Evolutionary conservation across 257 asterid genomes (phyloP), one percentile per base, ranked within the genome.

Genomic region (Salvia rosmarinus): DNA sequence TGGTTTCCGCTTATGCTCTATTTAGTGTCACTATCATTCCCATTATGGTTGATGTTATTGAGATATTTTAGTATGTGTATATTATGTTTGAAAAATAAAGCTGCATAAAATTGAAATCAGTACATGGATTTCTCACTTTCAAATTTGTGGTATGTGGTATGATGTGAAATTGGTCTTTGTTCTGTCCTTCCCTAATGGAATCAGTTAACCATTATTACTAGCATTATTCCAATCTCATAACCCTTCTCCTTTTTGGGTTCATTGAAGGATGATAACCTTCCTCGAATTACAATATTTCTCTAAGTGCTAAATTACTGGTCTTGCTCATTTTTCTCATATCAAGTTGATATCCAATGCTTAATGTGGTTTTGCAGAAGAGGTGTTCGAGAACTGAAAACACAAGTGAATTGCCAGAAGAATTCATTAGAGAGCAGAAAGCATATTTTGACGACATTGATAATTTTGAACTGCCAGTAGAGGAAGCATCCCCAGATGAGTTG

Each of bases 361-460:
- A 63, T 50, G 52, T 80, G 67, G 28, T 77, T 82, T 25, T 72
- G 86, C 94, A 89, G 98, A 81, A 69, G 73, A 82, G 78, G 82
- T 20, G 71, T 77, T 13, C 62, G 16, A 50, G 9, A 68, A 40
- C 28, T 50, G 50, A 81, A 49, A 39, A 68, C 20, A 67, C 21
- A 19, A 44, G 17, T 35, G 83, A 72, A 51, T 64, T 81, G 81
- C 87, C 93, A 28, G 61, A n/a, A 57, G 95, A 89, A 42, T 86
- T 78, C 79, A 70, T 88, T 40, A 75, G 78, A 70, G 79, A 86
- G 77, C 87, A 83, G 82, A 86, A 58, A 59, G 89, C 89, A 49
- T 88, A 91, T 80, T 91, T 68, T 78, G 81, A 86, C 54, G 96
- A 87, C 73, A 68, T 91, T 74, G 98, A 91, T 84, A 90, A 82